phyloP scores from a whole-genome alignment of 2,329 filamentous ascomycete genomes.

The Berkeleyomyces rouxiae region DNA sequence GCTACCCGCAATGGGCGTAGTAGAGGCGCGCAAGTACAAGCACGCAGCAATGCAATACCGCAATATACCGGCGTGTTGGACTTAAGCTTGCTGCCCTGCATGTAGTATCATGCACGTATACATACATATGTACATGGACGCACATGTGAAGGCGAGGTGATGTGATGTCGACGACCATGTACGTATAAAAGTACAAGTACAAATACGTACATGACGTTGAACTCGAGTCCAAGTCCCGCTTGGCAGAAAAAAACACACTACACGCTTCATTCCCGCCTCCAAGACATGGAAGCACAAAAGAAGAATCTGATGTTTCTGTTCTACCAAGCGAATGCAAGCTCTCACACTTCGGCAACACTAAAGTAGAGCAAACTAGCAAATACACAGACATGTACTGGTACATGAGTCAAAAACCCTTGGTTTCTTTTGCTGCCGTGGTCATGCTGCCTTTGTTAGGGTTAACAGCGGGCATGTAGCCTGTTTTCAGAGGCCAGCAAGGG shows the following conservation, averaged over 20 bases:
- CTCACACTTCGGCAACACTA: not conserved
- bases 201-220: too few species aligned
- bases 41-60: not conserved
- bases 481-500: too few species aligned
- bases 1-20: not conserved
- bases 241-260: not conserved
- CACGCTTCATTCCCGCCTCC: not conserved
- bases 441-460: too few species aligned
- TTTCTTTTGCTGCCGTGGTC: too few species aligned
- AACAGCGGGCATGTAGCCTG: too few species aligned
- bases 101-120: not conserved
- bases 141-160: not conserved
- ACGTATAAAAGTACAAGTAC: not conserved
- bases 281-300: not conserved
- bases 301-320: not conserved
- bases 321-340: not conserved
- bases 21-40: not conserved
- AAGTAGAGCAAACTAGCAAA: not conserved
- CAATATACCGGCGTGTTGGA: not conserved
- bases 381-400: too few species aligned
- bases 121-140: too few species aligned
- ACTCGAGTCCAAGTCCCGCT: too few species aligned
- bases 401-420: too few species aligned
- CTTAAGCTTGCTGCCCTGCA: not conserved
- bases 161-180: not conserved